Percentiles rank a stretch among this genome's conserved stretches.
These are phyloP conservation scores for Huntiella omanensis DNA, from an alignment of 2,329 filamentous ascomycete species.

Conservation along the genomic window DNA sequence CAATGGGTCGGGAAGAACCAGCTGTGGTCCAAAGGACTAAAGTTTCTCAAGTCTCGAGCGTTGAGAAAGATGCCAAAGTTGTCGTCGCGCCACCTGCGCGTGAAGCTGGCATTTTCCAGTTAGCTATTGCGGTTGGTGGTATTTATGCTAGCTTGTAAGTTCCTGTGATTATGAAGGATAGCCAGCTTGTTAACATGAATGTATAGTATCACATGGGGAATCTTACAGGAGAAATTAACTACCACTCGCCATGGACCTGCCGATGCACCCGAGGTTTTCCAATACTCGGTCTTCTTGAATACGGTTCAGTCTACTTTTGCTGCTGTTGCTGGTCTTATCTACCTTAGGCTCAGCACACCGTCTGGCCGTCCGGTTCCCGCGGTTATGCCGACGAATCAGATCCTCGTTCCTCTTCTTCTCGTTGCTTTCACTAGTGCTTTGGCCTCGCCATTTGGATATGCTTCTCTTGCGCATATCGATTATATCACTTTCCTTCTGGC, in stretches of 20 bases:
- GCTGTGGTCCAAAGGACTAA: constrained; percentile 29
- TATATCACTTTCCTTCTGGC: constrained; percentile 96
- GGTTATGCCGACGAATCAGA: constrained; percentile 59
- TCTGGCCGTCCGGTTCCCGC: constrained; percentile 27
- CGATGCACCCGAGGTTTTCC: constrained; percentile 56
- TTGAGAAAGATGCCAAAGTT: not conserved
- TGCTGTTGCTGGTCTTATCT: constrained; percentile 60
- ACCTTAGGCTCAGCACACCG: constrained; percentile 50
- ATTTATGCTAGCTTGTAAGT: constrained; percentile 93
- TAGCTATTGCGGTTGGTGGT: constrained; percentile 73
- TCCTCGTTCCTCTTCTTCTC: constrained; percentile 61
- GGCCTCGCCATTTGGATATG: constrained; percentile 90
- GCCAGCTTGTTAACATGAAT: not conserved
- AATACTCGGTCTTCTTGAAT: constrained; percentile 87
- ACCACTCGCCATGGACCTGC: constrained; percentile 65
- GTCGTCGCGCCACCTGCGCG: not conserved
- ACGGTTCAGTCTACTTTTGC: constrained; percentile 88
- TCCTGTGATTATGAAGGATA: not conserved
- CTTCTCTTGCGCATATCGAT: constrained; percentile 80
- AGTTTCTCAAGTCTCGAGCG: not conserved
- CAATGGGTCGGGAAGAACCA: constrained; percentile 53
- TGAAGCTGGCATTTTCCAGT: constrained; percentile 50
- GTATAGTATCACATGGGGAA: constrained; percentile 76
- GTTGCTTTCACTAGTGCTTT: constrained; percentile 78
- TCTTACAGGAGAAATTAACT: constrained; percentile 92